Base-by-base conservation (phyloP, 495 filamentous ascomycete genomes). In the Aspergillus biplanus region DNA sequence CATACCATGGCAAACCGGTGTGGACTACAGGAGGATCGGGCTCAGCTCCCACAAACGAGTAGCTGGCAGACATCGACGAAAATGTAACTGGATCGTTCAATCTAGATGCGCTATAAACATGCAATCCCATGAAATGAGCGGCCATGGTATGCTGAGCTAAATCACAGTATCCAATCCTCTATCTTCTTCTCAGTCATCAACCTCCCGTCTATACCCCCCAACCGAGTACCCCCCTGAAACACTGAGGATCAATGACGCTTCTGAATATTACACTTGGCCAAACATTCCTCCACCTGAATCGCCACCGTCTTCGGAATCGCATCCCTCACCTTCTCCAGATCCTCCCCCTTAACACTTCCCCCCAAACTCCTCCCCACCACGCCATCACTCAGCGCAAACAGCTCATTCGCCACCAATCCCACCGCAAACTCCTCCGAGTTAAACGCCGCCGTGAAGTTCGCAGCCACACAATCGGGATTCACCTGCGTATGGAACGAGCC, bases 401-500 rank as follows among this genome's bases (percentile, higher is more conserved):
- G 58, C 67, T 70, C 57, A 4, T 54, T 27, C 2, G 69, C 67
- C 6, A 71, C 69, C 54, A 71, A 12, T 4, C 65, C 35, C 49
- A 70, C 63, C 0, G 69, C 65, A 60, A 69, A 69, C 52, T 73
- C 69, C 4, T 73, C 71, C 1, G 61, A 52, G 0, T 31, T 70
- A 33, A 75, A 69, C 0, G 70, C 67, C 15, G 72, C 72, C 42
- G 70, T 62, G 39, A 72, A 75, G 21, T 66, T 69, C 33, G 72
- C 70, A 1, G 70, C 50, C 59, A 69, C 64, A 32, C 73, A 71
- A 70, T 82, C 76, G 21, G 75, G 78, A 63, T 85, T 83, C 64
- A 78, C 73, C 77, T 83, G 82, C 37, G 78, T 76, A 64, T 83
- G 81, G 37, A 83, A 72, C 58, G 72, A 79, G 5, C 68, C 81